Base-by-base conservation (phyloP, 345 rosid species). In the Clarkia xantiana region DNA sequence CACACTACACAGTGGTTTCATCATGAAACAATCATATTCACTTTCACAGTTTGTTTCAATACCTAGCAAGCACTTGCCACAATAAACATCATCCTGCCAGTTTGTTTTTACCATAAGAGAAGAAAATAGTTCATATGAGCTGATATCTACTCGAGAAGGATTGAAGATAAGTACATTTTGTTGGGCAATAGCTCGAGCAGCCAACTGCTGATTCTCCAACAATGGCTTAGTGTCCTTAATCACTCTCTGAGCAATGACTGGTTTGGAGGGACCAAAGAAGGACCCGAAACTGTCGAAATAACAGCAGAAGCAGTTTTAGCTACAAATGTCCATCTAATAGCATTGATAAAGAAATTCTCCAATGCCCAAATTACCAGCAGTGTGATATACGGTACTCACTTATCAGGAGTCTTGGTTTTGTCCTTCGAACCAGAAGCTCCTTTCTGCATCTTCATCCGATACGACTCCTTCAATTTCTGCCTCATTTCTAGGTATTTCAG, bases 151-250 rank as follows among this genome's bases (percentile, higher is more conserved):
- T 29, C 36, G 20, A 18, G 36, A n/a, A 42, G 46, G 39, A 41
- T 44, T 44, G 15, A 41, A 41, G 19, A 45, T 17, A 73, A 78
- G 57, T 71, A 84, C 96, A 54, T 22, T 52, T 40, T 61, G 65
- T 23, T 60, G 76, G 10, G 79, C 45, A 15, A 60, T 44, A 19
- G 36, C 22, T 58, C 45, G 71, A 41, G 73, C 51, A 4, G 81
- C 66, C 64, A 77, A 53, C 43, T 81, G 59, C 64, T 65, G 76
- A 50, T 80, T 86, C 65, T 86, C 99, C 40, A 93, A 57, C 43
- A 93, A 66, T 12, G 94, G 78, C 74, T 93, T 87, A 87, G 90
- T 93, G 67, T 93, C 96, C 67, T 78, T 85, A 57, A 93, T 87
- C 57, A 93, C 99, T 65, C 99, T 82, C 7, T 67, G 81, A 13